Conservation (phyloP, 2,329 filamentous ascomycete genomes). For the Epicoccum sorghinum region DNA sequence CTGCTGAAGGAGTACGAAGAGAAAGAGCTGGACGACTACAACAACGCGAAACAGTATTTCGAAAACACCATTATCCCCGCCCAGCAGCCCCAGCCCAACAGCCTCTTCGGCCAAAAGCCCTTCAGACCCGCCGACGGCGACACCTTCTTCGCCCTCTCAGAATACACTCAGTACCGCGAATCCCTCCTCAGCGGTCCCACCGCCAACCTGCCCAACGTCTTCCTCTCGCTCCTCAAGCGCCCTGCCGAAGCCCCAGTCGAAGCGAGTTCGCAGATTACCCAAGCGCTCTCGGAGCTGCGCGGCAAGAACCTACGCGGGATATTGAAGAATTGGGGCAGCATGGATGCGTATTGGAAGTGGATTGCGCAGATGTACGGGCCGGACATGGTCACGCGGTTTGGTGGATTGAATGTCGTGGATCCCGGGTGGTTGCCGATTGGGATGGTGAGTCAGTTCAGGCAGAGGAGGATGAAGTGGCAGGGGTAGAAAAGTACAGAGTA, state of each 20-base stretch:
- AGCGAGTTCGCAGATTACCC: slow-evolving; percentile 23
- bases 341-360: slow-evolving; percentile 48
- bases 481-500: slow-evolving; percentile 19
- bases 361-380: slow-evolving; percentile 45
- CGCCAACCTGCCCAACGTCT: slow-evolving; percentile 24
- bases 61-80: slow-evolving; percentile 25
- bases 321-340: slow-evolving; percentile 26
- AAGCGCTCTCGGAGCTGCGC: slow-evolving; percentile 29
- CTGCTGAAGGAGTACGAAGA: slow-evolving; percentile 51
- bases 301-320: slow-evolving; percentile 35
- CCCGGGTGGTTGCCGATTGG: slow-evolving; percentile 43
- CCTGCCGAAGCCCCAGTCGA: slow-evolving; percentile 30
- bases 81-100: neutral
- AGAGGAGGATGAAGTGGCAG: slow-evolving; percentile 43
- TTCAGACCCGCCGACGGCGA: slow-evolving; percentile 24
- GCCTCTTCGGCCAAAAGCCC: neutral
- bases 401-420: slow-evolving; percentile 43
- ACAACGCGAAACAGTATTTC: slow-evolving; percentile 37
- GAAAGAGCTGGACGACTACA: slow-evolving; percentile 47
- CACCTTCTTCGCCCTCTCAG: slow-evolving; percentile 36
- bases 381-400: slow-evolving; percentile 44
- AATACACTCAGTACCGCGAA: slow-evolving; percentile 34
- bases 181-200: slow-evolving; percentile 9
- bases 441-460: slow-evolving; percentile 45
- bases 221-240: slow-evolving; percentile 26